These are phyloP conservation scores for Phlebiopsis gigantea DNA, from an alignment of 768 basidiomycete genomes.

Conservation along the genomic window DNA sequence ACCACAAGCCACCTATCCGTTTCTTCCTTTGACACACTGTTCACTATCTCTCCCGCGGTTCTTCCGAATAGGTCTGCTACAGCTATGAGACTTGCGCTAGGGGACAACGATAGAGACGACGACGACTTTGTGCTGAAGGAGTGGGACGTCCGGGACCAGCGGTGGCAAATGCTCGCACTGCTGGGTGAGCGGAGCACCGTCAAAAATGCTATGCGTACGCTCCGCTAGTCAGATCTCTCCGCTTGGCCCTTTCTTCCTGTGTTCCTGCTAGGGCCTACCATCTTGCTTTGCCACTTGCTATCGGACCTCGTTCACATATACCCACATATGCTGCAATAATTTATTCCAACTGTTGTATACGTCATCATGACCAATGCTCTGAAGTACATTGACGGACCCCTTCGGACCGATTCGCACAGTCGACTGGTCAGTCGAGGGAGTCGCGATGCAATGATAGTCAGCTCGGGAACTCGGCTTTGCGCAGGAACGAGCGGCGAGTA, in stretches of 20 bases:
- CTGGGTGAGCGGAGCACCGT: conserved; percentile 70
- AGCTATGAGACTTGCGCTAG: conserved; percentile 62
- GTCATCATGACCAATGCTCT: neutral
- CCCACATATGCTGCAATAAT: neutral
- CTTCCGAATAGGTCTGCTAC: conserved; percentile 78
- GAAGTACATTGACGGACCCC: neutral
- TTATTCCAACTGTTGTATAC: neutral
- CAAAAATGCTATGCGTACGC: conserved; percentile 42
- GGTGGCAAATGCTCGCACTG: conserved; percentile 76
- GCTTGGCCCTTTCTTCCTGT: neutral
- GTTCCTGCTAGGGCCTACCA: neutral
- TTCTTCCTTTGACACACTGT: conserved; percentile 71
- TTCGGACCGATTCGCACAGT: neutral
- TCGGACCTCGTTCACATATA: neutral
- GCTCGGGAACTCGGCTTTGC: neutral
- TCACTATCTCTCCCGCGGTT: conserved; percentile 70
- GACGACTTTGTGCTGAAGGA: conserved; percentile 52
- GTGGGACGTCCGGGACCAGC: conserved; percentile 55
- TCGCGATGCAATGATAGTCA: neutral
- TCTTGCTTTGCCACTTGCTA: neutral
- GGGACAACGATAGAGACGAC: conserved; percentile 46
- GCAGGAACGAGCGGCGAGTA: neutral
- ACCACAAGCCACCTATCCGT: conserved; percentile 46
- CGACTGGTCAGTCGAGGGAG: neutral
- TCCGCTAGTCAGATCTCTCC: neutral